Percentiles rank a stretch among this genome's conserved stretches.
Evolutionary conservation across 805 yeast species (phyloP).

Genomic region (Cephaloascus fragrans): DNA sequence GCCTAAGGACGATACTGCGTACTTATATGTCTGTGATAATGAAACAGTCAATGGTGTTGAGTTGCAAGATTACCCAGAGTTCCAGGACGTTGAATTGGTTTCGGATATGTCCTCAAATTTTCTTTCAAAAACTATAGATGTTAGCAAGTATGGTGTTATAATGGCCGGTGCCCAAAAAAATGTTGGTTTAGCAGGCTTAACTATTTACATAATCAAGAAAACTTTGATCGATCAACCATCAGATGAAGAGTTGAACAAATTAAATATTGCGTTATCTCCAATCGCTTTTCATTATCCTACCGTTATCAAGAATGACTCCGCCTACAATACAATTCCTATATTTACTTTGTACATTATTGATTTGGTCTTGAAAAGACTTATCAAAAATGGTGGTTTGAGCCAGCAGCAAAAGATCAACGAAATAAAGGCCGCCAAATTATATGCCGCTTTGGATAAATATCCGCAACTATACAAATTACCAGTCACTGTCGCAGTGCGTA

Average conservation of each 20-base stretch:
- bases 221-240: slow-evolving; percentile 57
- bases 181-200: slow-evolving; percentile 93
- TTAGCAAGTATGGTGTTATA: slow-evolving; percentile 76
- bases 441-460: slow-evolving; percentile 53
- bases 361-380: slow-evolving; percentile 57
- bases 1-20: slow-evolving; percentile 61
- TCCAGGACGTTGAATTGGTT: slow-evolving; percentile 62
- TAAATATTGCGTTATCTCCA: slow-evolving; percentile 74
- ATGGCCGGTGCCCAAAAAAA: slow-evolving; percentile 99
- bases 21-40: slow-evolving; percentile 87
- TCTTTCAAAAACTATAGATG: slow-evolving; percentile 71
- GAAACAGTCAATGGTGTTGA: slow-evolving; percentile 97
- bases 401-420: slow-evolving; percentile 48
- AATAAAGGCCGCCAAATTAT: slow-evolving; percentile 54
- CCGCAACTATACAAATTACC: slow-evolving; percentile 60
- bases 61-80: slow-evolving; percentile 44
- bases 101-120: slow-evolving; percentile 95
- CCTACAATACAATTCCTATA: slow-evolving; percentile 93
- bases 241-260: slow-evolving; percentile 46
- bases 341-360: slow-evolving; percentile 83
- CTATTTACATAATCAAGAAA: slow-evolving; percentile 85
- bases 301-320: slow-evolving; percentile 80
- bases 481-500: slow-evolving; percentile 56
- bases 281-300: slow-evolving; percentile 83
- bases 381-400: slow-evolving; percentile 63